Conservation (phyloP, 805 yeast species). For the Candida namnaoensis region DNA sequence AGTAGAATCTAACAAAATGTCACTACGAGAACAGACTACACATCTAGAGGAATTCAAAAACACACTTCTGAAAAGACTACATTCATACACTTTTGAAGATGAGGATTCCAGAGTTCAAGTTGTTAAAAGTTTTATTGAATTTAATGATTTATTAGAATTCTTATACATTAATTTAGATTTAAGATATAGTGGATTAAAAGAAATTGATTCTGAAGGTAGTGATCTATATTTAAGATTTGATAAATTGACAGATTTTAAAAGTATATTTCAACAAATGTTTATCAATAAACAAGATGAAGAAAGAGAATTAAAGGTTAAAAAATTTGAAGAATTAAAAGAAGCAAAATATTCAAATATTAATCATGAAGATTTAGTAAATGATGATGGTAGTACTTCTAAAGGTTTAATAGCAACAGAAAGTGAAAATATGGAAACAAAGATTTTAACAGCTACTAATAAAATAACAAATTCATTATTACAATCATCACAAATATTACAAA, state of each 20-base stretch:
- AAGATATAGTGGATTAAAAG: conserved; percentile 5
- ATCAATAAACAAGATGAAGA: conserved; percentile 10
- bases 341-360: conserved; percentile 3
- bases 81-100: conserved; percentile 6
- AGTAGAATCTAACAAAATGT: not conserved
- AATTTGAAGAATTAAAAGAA: conserved; percentile 4
- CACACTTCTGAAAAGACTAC: conserved; percentile 4
- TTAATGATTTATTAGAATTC: conserved; percentile 6
- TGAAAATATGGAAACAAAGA: conserved; percentile 3
- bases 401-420: conserved; percentile 2
- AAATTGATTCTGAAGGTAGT: not conserved
- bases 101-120: conserved; percentile 8
- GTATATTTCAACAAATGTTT: conserved; percentile 7
- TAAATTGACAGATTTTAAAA: conserved; percentile 5
- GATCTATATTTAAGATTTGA: conserved; percentile 1
- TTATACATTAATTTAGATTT: conserved; percentile 10
- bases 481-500: conserved; percentile 16
- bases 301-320: conserved; percentile 1
- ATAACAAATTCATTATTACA: conserved; percentile 15
- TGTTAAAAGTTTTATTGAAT: conserved; percentile 7
- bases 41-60: conserved; percentile 3
- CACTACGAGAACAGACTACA: not conserved
- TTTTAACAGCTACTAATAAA: conserved; percentile 15
- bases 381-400: conserved; percentile 2
- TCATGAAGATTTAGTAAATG: not conserved